These are phyloP conservation scores for Beauveria sp. DNA, from an alignment of 2,329 filamentous ascomycete genomes.

Conservation along the genomic window DNA sequence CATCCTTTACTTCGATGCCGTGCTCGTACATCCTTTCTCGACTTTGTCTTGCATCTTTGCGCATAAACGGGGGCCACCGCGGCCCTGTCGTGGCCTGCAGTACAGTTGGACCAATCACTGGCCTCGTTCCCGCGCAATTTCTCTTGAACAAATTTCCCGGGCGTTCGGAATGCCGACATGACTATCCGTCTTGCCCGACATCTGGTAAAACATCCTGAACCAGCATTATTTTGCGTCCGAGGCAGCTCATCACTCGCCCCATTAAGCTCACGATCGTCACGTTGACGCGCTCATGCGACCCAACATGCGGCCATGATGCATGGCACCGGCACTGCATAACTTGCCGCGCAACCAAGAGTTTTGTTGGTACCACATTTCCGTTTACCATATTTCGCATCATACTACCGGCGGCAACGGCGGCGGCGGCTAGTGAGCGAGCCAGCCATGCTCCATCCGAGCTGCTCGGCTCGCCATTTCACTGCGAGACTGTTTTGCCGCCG, in stretches of 20 bases:
- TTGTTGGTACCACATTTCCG: background rate
- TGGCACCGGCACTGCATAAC: background rate
- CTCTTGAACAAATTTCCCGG: background rate
- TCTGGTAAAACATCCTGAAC: background rate
- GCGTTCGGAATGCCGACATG: background rate
- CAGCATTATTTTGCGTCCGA: background rate
- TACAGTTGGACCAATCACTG: background rate
- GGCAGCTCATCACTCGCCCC: background rate
- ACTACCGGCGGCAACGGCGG: background rate
- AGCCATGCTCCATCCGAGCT: background rate
- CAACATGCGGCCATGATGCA: slow-evolving; percentile 2
- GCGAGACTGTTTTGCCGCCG: background rate
- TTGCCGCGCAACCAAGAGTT: background rate
- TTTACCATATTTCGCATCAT: background rate
- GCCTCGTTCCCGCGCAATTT: background rate
- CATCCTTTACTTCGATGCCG: background rate
- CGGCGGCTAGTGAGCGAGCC: background rate
- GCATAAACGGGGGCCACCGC: background rate
- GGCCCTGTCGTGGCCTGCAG: background rate
- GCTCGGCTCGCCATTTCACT: background rate
- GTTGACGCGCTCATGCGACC: slow-evolving; percentile 1
- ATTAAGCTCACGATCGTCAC: slow-evolving; percentile 1
- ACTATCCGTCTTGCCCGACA: background rate
- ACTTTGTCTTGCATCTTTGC: background rate
- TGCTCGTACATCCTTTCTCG: background rate